Conservation (phyloP, 73 alveolate species). For the Tetrahymena malaccensis region DNA sequence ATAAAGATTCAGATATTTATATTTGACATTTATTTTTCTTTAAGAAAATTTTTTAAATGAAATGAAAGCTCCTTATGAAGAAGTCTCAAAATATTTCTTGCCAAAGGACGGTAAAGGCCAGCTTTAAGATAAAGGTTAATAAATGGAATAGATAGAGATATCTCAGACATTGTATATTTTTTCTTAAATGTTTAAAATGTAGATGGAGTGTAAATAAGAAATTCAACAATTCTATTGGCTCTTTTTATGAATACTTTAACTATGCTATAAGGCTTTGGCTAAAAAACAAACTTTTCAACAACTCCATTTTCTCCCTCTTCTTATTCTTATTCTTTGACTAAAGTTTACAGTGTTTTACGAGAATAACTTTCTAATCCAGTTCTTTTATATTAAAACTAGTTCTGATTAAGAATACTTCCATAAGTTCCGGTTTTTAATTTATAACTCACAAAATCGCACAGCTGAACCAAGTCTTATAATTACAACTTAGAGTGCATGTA, state of each 20-base stretch:
- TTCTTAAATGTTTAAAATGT: background rate
- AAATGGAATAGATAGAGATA: background rate
- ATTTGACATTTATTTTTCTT: background rate
- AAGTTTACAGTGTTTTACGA: background rate
- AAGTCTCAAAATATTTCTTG: background rate
- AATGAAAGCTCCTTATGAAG: background rate
- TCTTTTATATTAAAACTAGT: background rate
- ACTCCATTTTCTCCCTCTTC: background rate
- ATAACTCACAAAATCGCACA: conserved; percentile 20
- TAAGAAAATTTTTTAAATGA: background rate
- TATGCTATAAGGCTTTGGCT: background rate
- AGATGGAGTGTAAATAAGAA: background rate
- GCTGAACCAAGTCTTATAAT: conserved; percentile 7
- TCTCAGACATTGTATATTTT: background rate
- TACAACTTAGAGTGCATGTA: conserved; percentile 37
- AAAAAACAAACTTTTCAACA: background rate
- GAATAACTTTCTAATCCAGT: background rate
- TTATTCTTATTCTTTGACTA: background rate
- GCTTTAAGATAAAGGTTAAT: background rate
- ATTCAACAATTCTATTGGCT: background rate
- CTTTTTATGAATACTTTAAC: background rate
- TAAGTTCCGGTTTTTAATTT: conserved; percentile 7
- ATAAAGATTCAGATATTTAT: no score
- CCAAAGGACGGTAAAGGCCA: background rate
- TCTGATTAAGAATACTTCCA: background rate